These are phyloP conservation scores for Byssochlamys sp. DNA, from an alignment of 2,329 filamentous ascomycete species.

Conservation along the genomic window DNA sequence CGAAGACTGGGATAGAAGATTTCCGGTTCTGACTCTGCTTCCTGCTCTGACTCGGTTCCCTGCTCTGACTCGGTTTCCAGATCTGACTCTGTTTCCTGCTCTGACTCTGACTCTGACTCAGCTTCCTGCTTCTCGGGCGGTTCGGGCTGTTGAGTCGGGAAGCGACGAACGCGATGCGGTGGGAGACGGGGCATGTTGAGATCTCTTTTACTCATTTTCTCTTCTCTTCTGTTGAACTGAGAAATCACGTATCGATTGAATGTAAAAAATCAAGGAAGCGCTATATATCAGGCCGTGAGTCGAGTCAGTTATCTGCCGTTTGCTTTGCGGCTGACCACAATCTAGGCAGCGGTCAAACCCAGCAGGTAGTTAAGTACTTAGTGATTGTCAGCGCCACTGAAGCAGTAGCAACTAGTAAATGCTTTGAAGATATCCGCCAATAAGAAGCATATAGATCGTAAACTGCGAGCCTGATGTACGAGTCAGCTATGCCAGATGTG, in stretches of 20 bases:
- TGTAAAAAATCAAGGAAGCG: not conserved
- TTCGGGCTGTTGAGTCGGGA: not conserved
- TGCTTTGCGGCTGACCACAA: too few relatives aligned
- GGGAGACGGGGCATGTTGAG: not conserved
- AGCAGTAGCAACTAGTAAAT: too few relatives aligned
- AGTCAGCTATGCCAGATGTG: too few relatives aligned
- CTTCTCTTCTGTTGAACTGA: not conserved
- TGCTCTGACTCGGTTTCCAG: not conserved
- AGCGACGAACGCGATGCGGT: not conserved
- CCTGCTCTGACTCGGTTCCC: too few relatives aligned
- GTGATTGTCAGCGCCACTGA: too few relatives aligned
- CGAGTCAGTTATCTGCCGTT: not conserved
- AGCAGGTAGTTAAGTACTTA: too few relatives aligned
- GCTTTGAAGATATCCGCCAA: too few relatives aligned
- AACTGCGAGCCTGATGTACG: too few relatives aligned
- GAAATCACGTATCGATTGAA: not conserved
- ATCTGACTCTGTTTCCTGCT: not conserved
- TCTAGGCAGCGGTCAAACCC: too few relatives aligned
- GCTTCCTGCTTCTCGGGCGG: not conserved
- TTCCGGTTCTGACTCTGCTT: not conserved
- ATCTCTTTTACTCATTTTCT: not conserved
- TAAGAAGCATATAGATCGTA: too few relatives aligned
- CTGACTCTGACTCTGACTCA: not conserved
- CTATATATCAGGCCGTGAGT: not conserved
- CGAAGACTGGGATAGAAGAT: constrained; percentile 18